Evolutionary conservation across 2,329 filamentous ascomycete species (phyloP), one percentile per base, ranked within the genome.

Genomic region (Aspergillus costaricaensis): DNA sequence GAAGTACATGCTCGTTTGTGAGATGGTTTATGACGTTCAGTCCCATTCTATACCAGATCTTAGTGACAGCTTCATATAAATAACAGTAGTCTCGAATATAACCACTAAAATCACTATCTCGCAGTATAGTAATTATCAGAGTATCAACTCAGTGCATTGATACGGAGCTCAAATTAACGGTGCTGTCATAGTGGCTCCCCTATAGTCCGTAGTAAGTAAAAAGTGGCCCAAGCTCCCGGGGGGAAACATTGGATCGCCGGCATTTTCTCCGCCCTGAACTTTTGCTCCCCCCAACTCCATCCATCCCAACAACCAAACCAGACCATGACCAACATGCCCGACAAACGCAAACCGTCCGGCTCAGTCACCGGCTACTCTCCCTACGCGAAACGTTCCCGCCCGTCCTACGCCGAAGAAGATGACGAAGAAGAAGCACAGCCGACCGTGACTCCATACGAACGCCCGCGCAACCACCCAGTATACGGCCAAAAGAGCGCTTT

Each of bases 401-500:
- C 71, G 15, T 69, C 67, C 10, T 70, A 72, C 27, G 64, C 68
- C 2, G 69, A 75, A 8, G 67, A 72, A 17, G 71, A 66, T 2
- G 64, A 70, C 30, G 76, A 70, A 23, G 70, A 65, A 21, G 67
- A 67, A 39, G 62, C 58, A 17, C 58, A 48, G 10, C 53, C 52
- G 53, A 53, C 63, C 12, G 48, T 59, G 23, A 67, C 66, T 5
- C 52, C 68, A 14, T 63, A 72, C 36, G 74, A 78, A 60, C 76
- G 77, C 56, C 79, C 81, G 23, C 77, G 77, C 44, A 74, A 87
- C 60, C 84, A 91, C 72, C 83, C 86, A 9, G 84, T 86, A 2
- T 91, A 87, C 74, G 90, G 90, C 43, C 89, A 91, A 76, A 85
- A 87, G 74, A 86, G 86, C 68, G 89, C 89, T 47, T 90, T 92